Evolutionary conservation across 192 early-diverging fungal species (phyloP), one percentile per base, ranked within the genome.

Genomic region (Entomortierella lignicola): DNA sequence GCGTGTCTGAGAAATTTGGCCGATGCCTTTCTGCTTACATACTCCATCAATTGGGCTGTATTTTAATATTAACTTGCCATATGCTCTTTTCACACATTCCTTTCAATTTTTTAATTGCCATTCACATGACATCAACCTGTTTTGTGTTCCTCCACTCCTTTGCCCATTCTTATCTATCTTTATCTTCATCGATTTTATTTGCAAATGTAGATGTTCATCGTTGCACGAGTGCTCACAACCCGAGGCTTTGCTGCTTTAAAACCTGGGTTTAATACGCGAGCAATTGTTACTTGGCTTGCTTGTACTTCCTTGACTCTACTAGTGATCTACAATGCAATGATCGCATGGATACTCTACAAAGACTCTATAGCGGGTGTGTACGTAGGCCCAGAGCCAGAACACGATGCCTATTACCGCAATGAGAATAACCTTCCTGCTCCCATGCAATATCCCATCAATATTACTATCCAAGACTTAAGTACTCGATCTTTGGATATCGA

Each of bases 281-380:
- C 75, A 3, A 66, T 79, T 29, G 75, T 70, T 12, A 79, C 75
- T 15, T 79, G 75, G 75, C 67, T 79, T 25, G 56, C 75, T 0
- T 63, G 68, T 42, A 21, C 54, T 13, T 79, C 75, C 0, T 27
- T 79, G 21, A 41, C 75, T 5, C 55, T 79, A 5, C 21, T 70
- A 30, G 58, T 63, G 27, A 25, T 79, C 52, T 79, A 79, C 60
- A 79, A 57, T 44, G 51, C 57, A 55, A 13, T 79, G 57, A 21
- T 70, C 0, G 75, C 75, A 10, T n/a, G 56, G 7, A 50, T 65
- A 4, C 56, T 70, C 13, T 79, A 69, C 63, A 70, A 48, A 25
- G 53, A 79, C 25, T 70, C 75, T 21, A 70, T 79, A 63, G 75
- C 55, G 4, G 75, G 67, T 10, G 58, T 54, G 10, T 79, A 66